Conservation (phyloP, 2,329 filamentous ascomycete species). For the Trichoderma atrobrunneum region DNA sequence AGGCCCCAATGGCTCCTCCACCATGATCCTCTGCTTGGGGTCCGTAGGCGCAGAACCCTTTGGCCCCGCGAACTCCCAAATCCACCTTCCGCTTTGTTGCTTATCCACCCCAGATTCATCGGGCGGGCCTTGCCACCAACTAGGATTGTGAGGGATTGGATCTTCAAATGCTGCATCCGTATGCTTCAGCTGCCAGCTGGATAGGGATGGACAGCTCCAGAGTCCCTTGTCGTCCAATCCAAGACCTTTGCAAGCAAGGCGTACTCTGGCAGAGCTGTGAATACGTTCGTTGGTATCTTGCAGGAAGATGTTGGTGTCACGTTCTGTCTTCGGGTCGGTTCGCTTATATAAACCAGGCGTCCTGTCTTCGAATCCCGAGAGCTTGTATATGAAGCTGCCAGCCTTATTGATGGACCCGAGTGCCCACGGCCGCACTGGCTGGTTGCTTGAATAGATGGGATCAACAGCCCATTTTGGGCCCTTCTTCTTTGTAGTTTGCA, state of each 20-base stretch:
- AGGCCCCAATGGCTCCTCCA: constrained; percentile 53
- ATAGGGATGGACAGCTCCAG: constrained; percentile 48
- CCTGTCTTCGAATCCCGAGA: constrained; percentile 43
- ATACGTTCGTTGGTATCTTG: constrained; percentile 54
- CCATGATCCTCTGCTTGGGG: constrained; percentile 42
- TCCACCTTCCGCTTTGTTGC: constrained; percentile 42
- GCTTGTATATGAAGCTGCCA: constrained; percentile 40
- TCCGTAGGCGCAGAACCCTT: constrained; percentile 40
- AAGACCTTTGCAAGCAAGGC: constrained; percentile 49
- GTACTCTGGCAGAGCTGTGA: constrained; percentile 53
- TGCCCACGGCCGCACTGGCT: constrained; percentile 49
- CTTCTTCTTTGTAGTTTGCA: constrained; percentile 20
- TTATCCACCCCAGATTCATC: constrained; percentile 25
- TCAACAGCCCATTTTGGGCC: constrained; percentile 44
- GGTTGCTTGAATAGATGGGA: constrained; percentile 46
- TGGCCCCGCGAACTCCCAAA: constrained; percentile 53
- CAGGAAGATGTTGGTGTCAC: constrained; percentile 39
- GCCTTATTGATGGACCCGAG: constrained; percentile 44
- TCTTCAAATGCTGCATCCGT: constrained; percentile 34
- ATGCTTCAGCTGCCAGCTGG: constrained; percentile 44
- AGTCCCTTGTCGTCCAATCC: constrained; percentile 46
- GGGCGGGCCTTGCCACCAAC: constrained; percentile 31
- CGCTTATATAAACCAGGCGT: constrained; percentile 50
- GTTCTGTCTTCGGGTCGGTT: constrained; percentile 40
- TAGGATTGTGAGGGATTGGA: constrained; percentile 34